A percentile compares a stretch with the other conserved stretches of the same genome.
Conservation (phyloP, 2,329 filamentous ascomycete genomes). For the Rutstroemia sp. region DNA sequence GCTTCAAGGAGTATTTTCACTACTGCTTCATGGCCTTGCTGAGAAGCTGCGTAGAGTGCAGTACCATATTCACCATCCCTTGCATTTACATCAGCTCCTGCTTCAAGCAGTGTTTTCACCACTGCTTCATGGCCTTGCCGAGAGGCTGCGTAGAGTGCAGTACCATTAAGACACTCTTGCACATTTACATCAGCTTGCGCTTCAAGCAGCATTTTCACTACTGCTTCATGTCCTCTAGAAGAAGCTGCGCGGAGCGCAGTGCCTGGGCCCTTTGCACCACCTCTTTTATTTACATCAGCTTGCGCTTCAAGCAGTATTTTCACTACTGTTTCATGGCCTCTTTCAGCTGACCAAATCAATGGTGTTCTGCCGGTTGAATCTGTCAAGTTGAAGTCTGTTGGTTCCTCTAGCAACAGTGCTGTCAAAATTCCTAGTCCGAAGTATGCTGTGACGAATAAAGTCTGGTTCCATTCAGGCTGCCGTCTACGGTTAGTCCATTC, state of each 20-base stretch:
- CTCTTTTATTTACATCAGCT: background rate
- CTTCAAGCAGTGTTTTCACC: background rate
- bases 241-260: background rate
- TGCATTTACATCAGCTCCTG: conserved; percentile 1
- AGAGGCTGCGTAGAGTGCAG: background rate
- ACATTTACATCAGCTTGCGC: background rate
- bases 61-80: background rate
- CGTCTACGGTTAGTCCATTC: background rate
- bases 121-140: background rate
- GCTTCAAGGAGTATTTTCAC: background rate
- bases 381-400: background rate
- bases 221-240: background rate
- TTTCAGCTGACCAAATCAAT: background rate
- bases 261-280: background rate
- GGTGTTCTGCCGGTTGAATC: background rate
- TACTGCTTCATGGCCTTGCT: background rate
- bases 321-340: background rate
- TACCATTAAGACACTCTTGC: background rate
- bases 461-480: background rate
- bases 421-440: background rate
- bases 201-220: conserved; percentile 3
- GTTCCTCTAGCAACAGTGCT: background rate
- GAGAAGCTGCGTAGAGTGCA: background rate
- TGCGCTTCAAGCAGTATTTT: background rate
- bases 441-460: background rate